These are phyloP conservation scores for Fomitopsis palustris DNA, from an alignment of 1,284 basidiomycete species.

Conservation along the genomic window DNA sequence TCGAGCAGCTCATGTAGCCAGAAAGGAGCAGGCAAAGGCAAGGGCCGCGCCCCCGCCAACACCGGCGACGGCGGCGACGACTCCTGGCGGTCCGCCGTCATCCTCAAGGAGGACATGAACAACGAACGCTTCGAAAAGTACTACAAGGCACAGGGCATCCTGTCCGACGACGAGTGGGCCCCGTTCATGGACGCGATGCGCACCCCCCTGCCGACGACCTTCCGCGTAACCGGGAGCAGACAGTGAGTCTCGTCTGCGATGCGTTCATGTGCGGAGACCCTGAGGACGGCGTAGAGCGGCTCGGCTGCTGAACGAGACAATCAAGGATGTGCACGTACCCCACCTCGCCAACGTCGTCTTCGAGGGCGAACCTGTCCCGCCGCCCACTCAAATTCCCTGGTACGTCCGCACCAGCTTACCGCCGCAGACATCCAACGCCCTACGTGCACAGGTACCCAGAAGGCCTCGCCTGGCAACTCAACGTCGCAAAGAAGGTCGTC, in stretches of 20 bases:
- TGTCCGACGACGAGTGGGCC: conserved; percentile 79
- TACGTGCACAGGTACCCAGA: conserved; percentile 77
- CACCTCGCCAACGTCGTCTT: conserved; percentile 72
- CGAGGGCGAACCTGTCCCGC: conserved; percentile 72
- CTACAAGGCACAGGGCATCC: conserved; percentile 73
- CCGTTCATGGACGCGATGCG: conserved; percentile 68
- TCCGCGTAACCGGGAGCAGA: conserved; percentile 87
- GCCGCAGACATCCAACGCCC: not conserved
- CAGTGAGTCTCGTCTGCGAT: conserved; percentile 43
- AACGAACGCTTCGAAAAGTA: conserved; percentile 75
- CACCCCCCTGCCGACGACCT: conserved; percentile 87
- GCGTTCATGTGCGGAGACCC: not conserved
- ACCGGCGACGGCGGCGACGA: conserved; percentile 12
- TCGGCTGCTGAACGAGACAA: conserved; percentile 67
- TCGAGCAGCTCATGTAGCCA: not conserved
- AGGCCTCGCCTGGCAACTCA: conserved; percentile 93
- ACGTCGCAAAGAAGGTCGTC: conserved; percentile 87
- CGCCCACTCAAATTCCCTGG: conserved; percentile 89
- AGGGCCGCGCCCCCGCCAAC: not conserved
- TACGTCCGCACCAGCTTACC: conserved; percentile 33
- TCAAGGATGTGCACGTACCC: conserved; percentile 79
- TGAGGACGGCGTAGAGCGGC: conserved; percentile 51
- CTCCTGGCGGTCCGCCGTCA: conserved; percentile 26
- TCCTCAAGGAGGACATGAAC: conserved; percentile 60
- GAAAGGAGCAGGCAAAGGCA: conserved; percentile 1